phyloP scores from a whole-genome alignment of 139 green algal genomes.

The Raphidocelis subcapitata region DNA sequence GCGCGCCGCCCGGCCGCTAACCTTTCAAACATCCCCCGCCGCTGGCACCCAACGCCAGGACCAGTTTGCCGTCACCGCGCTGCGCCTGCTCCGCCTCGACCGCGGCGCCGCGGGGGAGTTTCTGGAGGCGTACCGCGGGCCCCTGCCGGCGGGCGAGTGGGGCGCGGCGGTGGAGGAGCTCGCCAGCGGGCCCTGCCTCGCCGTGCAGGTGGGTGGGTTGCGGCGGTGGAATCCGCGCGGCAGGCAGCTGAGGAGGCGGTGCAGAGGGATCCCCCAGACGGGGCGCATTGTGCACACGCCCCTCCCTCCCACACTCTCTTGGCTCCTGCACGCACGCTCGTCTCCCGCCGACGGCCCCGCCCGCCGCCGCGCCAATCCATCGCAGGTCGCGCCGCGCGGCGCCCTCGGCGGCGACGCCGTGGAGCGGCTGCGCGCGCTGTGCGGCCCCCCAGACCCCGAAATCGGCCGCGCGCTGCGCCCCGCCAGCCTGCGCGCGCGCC shows the following conservation, averaged over 20 bases:
- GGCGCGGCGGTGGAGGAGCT: slow-evolving; percentile 77
- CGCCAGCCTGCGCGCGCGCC: slow-evolving; percentile 64
- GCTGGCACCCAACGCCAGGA: too few species aligned
- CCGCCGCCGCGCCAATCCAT: not conserved
- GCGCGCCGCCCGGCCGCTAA: too few species aligned
- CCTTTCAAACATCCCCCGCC: too few species aligned
- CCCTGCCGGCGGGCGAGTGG: slow-evolving; percentile 67
- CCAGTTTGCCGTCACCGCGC: slow-evolving; percentile 57
- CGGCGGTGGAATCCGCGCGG: too few species aligned
- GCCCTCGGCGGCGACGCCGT: slow-evolving; percentile 44
- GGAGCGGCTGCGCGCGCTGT: slow-evolving; percentile 58
- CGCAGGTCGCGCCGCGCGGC: slow-evolving; percentile 36
- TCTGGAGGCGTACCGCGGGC: slow-evolving; percentile 76
- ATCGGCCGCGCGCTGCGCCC: slow-evolving; percentile 68
- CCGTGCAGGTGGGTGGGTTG: slow-evolving; percentile 67
- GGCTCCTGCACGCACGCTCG: not conserved
- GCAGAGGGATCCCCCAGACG: not conserved
- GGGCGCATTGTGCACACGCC: not conserved
- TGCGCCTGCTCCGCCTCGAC: slow-evolving; percentile 60
- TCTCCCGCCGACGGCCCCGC: not conserved
- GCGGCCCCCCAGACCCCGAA: slow-evolving; percentile 77
- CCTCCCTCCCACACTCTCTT: slow-evolving; percentile 13
- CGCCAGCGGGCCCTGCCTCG: slow-evolving; percentile 58
- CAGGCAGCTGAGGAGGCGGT: too few species aligned
- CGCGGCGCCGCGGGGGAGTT: slow-evolving; percentile 54